Evolutionary conservation across 2,329 filamentous ascomycete genomes (phyloP), one percentile per base, ranked within the genome.

Genomic region (Podosphaera fusca): DNA sequence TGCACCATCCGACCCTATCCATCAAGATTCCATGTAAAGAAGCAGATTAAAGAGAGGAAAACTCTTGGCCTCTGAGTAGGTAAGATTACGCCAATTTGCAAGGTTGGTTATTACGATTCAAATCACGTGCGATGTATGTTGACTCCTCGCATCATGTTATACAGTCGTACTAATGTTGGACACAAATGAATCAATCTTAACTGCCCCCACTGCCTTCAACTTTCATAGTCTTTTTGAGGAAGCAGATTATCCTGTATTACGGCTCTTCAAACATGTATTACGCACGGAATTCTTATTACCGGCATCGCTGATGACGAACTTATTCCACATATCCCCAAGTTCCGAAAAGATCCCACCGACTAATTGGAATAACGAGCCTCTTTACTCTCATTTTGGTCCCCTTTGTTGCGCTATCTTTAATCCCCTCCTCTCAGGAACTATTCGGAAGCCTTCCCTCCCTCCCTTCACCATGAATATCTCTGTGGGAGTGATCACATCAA

Each of bases 391-490:
- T 52, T 67, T 71, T 59, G 76, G 73, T 71, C 73, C 75, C 50
- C 68, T 76, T 54, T 70, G 69, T 64, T 70, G 74, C 61, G 69
- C 70, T 63, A 69, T 73, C 59, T 64, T 78, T 54, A 71, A 69
- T 60, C 77, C 72, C 59, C 70, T 74, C 60, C 65, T 82, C 60
- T 71, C 74, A 62, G 82, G 82, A 61, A 73, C 75, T 63, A 72
- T 83, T 64, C 69, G 70, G 62, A 70, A 71, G 53, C 73, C 80
- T 58, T 72, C 74, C 46, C 75, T 85, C 1, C 80, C 81, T 52
- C 76, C 78, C 45, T 84, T 84, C 72, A 64, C 55, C 51, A 65
- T 67, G 65, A 62, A 63, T 21, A 60, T 60, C 53, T 59, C 63
- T 12, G n/a, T 42, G n/a, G 38, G 9, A 12, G 3, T 42, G 10